phyloP scores from a whole-genome alignment of 2,329 filamentous ascomycete genomes.

The Colletotrichum lini region DNA sequence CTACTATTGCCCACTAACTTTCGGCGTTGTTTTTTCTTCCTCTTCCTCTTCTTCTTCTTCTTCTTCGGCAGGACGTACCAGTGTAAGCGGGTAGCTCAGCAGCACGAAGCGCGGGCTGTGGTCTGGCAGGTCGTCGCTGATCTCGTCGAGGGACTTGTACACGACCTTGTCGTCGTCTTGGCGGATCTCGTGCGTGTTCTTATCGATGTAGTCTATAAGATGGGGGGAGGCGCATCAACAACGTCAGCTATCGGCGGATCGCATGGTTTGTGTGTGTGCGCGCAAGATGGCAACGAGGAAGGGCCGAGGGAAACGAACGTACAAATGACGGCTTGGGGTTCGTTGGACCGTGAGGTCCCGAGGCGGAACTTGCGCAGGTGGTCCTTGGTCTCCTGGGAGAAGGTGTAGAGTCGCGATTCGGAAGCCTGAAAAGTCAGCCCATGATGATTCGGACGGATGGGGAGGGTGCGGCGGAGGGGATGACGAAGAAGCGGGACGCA shows the following conservation, averaged over 20 bases:
- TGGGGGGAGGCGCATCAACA: slow-evolving; percentile 2
- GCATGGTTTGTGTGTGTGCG: not conserved
- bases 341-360: slow-evolving; percentile 87
- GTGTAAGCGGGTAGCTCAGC: slow-evolving; percentile 89
- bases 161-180: slow-evolving; percentile 82
- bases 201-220: slow-evolving; percentile 85
- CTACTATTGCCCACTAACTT: too few relatives aligned
- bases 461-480: not conserved
- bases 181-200: slow-evolving; percentile 89
- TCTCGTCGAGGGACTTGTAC: slow-evolving; percentile 84
- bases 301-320: slow-evolving; percentile 61
- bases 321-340: slow-evolving; percentile 96
- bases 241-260: not conserved
- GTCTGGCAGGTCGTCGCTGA: slow-evolving; percentile 92
- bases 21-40: not conserved
- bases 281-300: too few relatives aligned
- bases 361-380: slow-evolving; percentile 96
- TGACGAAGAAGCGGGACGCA: slow-evolving; percentile 5
- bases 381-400: slow-evolving; percentile 90
- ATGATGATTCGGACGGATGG: slow-evolving; percentile 5
- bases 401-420: slow-evolving; percentile 91
- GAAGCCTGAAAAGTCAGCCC: slow-evolving; percentile 67
- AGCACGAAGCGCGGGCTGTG: slow-evolving; percentile 92
- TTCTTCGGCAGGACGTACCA: slow-evolving; percentile 68
- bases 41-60: too few relatives aligned